These are phyloP conservation scores for Volutella citrinella DNA, from an alignment of 2,329 filamentous ascomycete genomes.

Conservation along the genomic window DNA sequence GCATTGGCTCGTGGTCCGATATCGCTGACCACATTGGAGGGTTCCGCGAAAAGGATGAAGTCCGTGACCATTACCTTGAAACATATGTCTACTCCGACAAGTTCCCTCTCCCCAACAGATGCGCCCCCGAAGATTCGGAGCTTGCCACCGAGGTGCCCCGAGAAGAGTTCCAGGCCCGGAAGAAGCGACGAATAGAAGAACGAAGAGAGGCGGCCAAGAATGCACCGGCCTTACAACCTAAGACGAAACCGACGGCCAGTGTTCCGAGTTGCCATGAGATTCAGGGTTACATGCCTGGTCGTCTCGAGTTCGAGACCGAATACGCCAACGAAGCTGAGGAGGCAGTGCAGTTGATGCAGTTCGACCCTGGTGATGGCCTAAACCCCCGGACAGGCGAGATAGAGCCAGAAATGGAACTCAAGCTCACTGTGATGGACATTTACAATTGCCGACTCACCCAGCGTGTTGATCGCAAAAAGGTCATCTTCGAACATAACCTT, in stretches of 20 bases:
- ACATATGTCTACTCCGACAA: constrained; percentile 80
- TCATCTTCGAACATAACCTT: constrained; percentile 92
- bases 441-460: constrained; percentile 92
- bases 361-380: constrained; percentile 91
- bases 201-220: constrained; percentile 84
- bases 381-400: constrained; percentile 80
- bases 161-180: constrained; percentile 88
- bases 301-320: constrained; percentile 95
- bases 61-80: constrained; percentile 87
- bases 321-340: constrained; percentile 98
- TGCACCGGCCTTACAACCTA: constrained; percentile 77
- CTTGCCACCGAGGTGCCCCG: constrained; percentile 78
- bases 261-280: constrained; percentile 97
- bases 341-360: constrained; percentile 96
- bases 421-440: constrained; percentile 97
- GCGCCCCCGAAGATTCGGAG: constrained; percentile 76
- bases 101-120: constrained; percentile 85
- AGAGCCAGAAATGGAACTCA: constrained; percentile 95
- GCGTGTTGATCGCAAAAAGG: constrained; percentile 90
- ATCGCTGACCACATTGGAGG: constrained; percentile 98
- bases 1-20: constrained; percentile 94
- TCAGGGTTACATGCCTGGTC: constrained; percentile 97
- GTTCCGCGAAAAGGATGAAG: constrained; percentile 91
- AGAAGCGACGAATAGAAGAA: constrained; percentile 91
- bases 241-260: constrained; percentile 93